Conservation (phyloP, 345 rosid species). For the Draba incana region DNA sequence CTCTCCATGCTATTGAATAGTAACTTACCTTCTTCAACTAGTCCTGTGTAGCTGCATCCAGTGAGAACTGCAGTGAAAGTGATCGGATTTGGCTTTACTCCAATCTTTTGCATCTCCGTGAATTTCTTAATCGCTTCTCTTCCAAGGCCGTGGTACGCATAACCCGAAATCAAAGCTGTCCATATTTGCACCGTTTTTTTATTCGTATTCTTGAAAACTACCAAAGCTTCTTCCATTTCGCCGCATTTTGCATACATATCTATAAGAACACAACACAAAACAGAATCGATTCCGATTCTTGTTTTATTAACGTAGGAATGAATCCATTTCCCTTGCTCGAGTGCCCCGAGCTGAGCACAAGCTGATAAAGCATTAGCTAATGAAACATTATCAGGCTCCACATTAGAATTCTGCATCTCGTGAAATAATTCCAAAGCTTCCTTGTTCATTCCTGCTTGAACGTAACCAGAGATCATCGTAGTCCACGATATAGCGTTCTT, state of each 20-base stretch:
- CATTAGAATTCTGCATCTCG: constrained; percentile 64
- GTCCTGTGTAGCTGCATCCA: constrained; percentile 71
- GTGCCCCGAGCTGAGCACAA: constrained; percentile 70
- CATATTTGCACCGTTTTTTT: constrained; percentile 53
- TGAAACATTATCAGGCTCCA: constrained; percentile 59
- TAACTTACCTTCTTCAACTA: constrained; percentile 59
- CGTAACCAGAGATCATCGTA: constrained; percentile 67
- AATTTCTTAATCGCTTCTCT: constrained; percentile 61
- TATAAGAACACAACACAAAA: constrained; percentile 58
- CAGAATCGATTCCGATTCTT: constrained; percentile 44
- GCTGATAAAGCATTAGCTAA: constrained; percentile 63
- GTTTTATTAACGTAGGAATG: constrained; percentile 50
- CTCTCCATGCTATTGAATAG: constrained; percentile 55
- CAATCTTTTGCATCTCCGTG: constrained; percentile 55
- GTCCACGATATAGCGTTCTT: constrained; percentile 66
- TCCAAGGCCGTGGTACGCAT: constrained; percentile 66
- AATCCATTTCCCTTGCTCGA: constrained; percentile 83
- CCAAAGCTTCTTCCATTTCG: constrained; percentile 58
- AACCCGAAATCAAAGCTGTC: constrained; percentile 72
- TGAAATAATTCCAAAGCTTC: constrained; percentile 65
- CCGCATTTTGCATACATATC: constrained; percentile 84
- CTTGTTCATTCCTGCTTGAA: constrained; percentile 57
- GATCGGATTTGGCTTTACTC: constrained; percentile 63
- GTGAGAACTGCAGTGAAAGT: constrained; percentile 73
- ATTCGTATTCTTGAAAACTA: constrained; percentile 46